Evolutionary conservation across 495 filamentous ascomycete species (phyloP), one percentile per base, ranked within the genome.

Genomic region (Mycothermus thermophilus): DNA sequence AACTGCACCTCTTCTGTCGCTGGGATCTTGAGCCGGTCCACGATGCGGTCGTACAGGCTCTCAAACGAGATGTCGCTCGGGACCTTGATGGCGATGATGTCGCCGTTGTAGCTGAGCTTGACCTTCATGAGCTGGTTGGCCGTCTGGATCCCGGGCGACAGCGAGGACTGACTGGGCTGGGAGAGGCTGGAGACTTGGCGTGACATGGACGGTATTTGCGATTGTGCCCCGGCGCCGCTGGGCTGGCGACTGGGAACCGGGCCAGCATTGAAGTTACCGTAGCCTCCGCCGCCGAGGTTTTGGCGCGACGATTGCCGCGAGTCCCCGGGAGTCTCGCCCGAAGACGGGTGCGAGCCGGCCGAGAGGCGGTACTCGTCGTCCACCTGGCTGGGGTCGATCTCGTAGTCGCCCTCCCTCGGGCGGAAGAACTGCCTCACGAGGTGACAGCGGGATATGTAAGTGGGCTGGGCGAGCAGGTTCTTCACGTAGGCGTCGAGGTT

Each of bases 401-500:
- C 87, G 50, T 88, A 87, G 59, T 97, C 90, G 14, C 83, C 84
- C 43, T 83, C 76, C 25, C 87, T 71, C 3, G 90, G 92, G 3
- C 79, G 77, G 47, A 97, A 96, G 54, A 97, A 77, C 48, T 83
- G 72, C 46, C 80, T 85, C 11, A 96, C 85, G 12, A 96, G 59
- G 24, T 69, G 71, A 54, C 83, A 86, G 35, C 72, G 73, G 4
- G 84, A 70, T 34, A 97, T 95, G 48, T 95, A 80, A 4, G 74
- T 60, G 6, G 84, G 77, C 58, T 95, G 79, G 20, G 74, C 67
- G 3, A 97, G 63, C 6, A 97, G 72, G 42, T 86, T 85, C 57
- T 87, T 87, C 46, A 97, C 83, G 43, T 97, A 97, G 37, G 86
- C 79, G 50, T 97, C 86, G 9, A 97, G 64, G 52, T 87, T 93